phyloP scores from a whole-genome alignment of 2,329 filamentous ascomycete species.

The Penicillium sp. region DNA sequence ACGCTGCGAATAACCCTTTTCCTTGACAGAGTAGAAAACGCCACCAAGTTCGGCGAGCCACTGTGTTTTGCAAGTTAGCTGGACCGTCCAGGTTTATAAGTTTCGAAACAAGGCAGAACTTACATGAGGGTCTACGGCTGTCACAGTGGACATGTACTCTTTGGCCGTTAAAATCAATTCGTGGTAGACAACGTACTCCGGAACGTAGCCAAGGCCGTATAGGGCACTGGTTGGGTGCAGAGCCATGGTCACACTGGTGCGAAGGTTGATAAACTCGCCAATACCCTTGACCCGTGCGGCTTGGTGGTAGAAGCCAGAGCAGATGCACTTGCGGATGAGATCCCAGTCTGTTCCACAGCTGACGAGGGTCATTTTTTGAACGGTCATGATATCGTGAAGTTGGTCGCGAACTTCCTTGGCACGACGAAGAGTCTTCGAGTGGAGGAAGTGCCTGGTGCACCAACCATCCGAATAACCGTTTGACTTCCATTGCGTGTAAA shows the following conservation, averaged over 20 bases:
- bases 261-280: slow-evolving; percentile 95
- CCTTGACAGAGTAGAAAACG: slow-evolving; percentile 96
- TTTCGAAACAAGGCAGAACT: slow-evolving; percentile 23
- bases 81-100: too few species aligned
- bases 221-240: slow-evolving; percentile 92
- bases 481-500: slow-evolving; percentile 92
- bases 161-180: slow-evolving; percentile 95
- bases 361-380: slow-evolving; percentile 84
- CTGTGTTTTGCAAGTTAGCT: slow-evolving; percentile 24
- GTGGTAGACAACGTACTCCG: slow-evolving; percentile 97
- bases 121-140: slow-evolving; percentile 85
- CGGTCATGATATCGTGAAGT: slow-evolving; percentile 88
- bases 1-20: slow-evolving; percentile 90
- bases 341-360: slow-evolving; percentile 98
- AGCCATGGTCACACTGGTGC: slow-evolving; percentile 91
- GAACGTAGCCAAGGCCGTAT: slow-evolving; percentile 89
- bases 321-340: slow-evolving; percentile 92
- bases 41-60: slow-evolving; percentile 97
- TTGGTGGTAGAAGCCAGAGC: slow-evolving; percentile 97
- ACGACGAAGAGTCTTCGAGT: slow-evolving; percentile 88
- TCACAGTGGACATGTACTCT: slow-evolving; percentile 98
- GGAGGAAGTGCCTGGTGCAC: slow-evolving; percentile 92
- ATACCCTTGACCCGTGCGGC: slow-evolving; percentile 95
- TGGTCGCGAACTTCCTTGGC: slow-evolving; percentile 95
- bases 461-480: slow-evolving; percentile 89